Percentiles rank a stretch among this genome's conserved stretches.
Evolutionary conservation across 75 land plant species (phyloP).

Genomic region (Pinus tabuliformis): DNA sequence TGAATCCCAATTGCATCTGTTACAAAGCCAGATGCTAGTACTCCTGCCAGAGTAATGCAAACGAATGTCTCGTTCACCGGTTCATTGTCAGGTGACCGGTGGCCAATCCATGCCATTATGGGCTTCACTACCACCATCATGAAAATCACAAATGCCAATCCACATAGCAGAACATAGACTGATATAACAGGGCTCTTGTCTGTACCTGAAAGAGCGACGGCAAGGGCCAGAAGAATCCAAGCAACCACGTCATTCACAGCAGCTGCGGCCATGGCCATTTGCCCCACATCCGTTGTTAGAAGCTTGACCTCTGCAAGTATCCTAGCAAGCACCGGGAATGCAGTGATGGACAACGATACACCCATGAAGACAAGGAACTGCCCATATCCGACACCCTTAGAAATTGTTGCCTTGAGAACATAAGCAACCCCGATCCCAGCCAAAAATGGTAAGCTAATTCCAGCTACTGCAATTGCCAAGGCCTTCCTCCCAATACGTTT

Average conservation of each 20-base stretch:
- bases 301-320: slow-evolving; percentile 68
- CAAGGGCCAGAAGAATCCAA: slow-evolving; percentile 65
- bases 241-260: slow-evolving; percentile 69
- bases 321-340: slow-evolving; percentile 68
- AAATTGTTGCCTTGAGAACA: slow-evolving; percentile 12
- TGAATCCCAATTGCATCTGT: slow-evolving; percentile 52
- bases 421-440: slow-evolving; percentile 43
- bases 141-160: slow-evolving; percentile 35
- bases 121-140: slow-evolving; percentile 47
- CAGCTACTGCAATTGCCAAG: slow-evolving; percentile 42
- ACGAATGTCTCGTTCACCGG: slow-evolving; percentile 43
- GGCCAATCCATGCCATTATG: slow-evolving; percentile 34
- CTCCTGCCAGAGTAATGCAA: slow-evolving; percentile 38
- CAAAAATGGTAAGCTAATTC: slow-evolving; percentile 53
- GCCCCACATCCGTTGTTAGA: slow-evolving; percentile 54
- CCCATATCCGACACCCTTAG: slow-evolving; percentile 6
- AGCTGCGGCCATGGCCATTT: slow-evolving; percentile 70
- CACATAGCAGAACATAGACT: slow-evolving; percentile 46
- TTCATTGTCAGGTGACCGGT: slow-evolving; percentile 24
- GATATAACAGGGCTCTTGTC: slow-evolving; percentile 32
- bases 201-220: slow-evolving; percentile 59
- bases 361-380: slow-evolving; percentile 72
- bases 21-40: slow-evolving; percentile 44
- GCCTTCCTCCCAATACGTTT: slow-evolving; percentile 42
- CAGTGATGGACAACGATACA: slow-evolving; percentile 61